phyloP scores from a whole-genome alignment of 169 alveolate species.

The Besnoitia besnoiti region DNA sequence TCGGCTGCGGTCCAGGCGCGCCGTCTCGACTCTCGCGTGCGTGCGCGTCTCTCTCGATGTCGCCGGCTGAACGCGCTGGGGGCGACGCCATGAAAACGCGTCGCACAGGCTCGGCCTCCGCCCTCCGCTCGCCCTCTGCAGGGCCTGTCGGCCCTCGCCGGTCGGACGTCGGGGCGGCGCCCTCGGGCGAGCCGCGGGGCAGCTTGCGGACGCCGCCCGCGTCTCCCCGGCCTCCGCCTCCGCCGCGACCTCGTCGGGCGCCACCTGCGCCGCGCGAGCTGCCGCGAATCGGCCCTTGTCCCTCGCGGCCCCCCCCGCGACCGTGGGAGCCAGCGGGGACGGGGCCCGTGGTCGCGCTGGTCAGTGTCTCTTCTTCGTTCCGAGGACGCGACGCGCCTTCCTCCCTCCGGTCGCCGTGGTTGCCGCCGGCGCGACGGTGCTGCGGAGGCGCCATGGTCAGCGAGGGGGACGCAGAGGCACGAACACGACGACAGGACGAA shows the following conservation, averaged over 20 bases:
- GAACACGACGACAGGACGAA: too few species aligned
- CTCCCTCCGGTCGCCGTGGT: too few species aligned
- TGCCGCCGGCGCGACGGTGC: too few species aligned
- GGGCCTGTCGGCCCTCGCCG: neutral
- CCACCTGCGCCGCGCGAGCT: too few species aligned
- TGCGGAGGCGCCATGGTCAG: neutral
- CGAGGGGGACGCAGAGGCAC: neutral
- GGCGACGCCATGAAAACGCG: neutral
- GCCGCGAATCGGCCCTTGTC: too few species aligned
- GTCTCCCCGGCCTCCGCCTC: too few species aligned
- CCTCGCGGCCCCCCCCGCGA: too few species aligned
- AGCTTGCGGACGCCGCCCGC: neutral
- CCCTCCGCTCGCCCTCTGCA: slow-evolving; percentile 29
- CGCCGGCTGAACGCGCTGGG: neutral
- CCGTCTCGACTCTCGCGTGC: neutral
- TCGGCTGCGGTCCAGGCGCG: neutral
- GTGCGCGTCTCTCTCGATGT: neutral
- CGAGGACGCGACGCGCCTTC: too few species aligned
- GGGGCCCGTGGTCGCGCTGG: too few species aligned
- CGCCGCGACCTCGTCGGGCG: too few species aligned
- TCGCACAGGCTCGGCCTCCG: neutral
- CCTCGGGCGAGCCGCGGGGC: neutral
- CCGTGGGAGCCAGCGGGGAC: too few species aligned
- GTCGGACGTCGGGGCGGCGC: neutral
- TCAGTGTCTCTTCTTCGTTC: too few species aligned